Conservation (phyloP, 164 flowering plant genomes). For the Annona squamosa region DNA sequence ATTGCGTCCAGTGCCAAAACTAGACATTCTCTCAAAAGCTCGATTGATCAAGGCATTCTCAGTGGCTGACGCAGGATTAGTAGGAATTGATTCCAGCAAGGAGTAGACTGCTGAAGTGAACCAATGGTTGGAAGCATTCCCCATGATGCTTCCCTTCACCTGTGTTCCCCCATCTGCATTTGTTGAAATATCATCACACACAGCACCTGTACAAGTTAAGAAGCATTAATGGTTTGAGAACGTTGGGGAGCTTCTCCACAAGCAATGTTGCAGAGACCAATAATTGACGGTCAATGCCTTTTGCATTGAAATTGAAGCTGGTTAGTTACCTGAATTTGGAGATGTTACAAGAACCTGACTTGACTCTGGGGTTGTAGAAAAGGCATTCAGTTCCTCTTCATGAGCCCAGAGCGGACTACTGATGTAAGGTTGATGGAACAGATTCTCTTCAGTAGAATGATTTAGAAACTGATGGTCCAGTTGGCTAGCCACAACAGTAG, state of each 20-base stretch:
- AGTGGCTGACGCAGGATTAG: slow-evolving; percentile 84
- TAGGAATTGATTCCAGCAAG: slow-evolving; percentile 80
- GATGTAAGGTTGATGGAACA: not conserved
- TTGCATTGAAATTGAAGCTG: not conserved
- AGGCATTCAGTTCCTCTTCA: slow-evolving; percentile 21
- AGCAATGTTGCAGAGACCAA: slow-evolving; percentile 13
- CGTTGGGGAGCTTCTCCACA: slow-evolving; percentile 4
- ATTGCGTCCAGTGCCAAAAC: slow-evolving; percentile 57
- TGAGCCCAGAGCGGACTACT: slow-evolving; percentile 31
- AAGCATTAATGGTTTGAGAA: slow-evolving; percentile 15
- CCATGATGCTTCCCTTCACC: slow-evolving; percentile 23
- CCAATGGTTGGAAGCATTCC: slow-evolving; percentile 30
- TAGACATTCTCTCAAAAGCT: slow-evolving; percentile 70
- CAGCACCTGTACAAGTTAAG: slow-evolving; percentile 35
- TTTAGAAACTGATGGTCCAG: slow-evolving; percentile 22
- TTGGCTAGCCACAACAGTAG: slow-evolving; percentile 20
- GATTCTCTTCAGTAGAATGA: slow-evolving; percentile 12
- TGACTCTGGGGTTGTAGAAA: slow-evolving; percentile 17
- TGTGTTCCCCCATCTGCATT: slow-evolving; percentile 23
- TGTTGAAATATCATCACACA: slow-evolving; percentile 16
- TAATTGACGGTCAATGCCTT: not conserved
- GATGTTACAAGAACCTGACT: slow-evolving; percentile 13
- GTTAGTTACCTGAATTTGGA: slow-evolving; percentile 46
- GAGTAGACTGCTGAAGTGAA: slow-evolving; percentile 54
- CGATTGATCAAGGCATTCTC: slow-evolving; percentile 56